Base-by-base conservation (phyloP, 2,329 filamentous ascomycete genomes). In the Trichoderma aggressivum region DNA sequence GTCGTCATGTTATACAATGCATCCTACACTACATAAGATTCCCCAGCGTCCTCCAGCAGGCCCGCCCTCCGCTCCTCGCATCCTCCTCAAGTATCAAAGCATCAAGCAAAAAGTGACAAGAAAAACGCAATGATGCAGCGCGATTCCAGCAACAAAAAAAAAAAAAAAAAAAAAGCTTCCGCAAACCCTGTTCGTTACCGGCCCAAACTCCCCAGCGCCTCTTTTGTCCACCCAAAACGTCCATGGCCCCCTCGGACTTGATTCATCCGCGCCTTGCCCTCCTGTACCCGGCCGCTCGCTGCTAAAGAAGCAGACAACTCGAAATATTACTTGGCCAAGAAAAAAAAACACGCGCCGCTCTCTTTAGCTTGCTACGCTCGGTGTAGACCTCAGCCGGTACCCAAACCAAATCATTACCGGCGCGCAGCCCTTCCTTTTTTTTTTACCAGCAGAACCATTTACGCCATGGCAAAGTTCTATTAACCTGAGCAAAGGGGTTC, bases 1-100 rank as follows among this genome's bases (percentile, higher is more conserved):
- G 53, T 55, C n/a, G 56, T 70, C 59, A 72, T 75, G 73, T 70
- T 71, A 72, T 76, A 76, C 74, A 72, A 75, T 72, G 74, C 75
- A 72, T 72, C 65, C 59, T 72, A 72, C 70, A 62, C 72, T 73
- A 75, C 74, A 72, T 69, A 67, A 36, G 60, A 61, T 55, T 62
- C 62, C 69, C 72, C 59, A 70, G 61, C 68, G 70, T 4, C 62
- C 43, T 36, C 73, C 72, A 55, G 32, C 71, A 70, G 72, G 30
- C 28, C 72, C 74, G 58, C 59, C 47, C 70, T 39, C 61, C 7
- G 5, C 6, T n/a, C 61, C 56, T 56, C 39, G 55, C 65, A 36
- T 60, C 56, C 39, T 34, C 55, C 65, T 61, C 56, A 26, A 69
- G 56, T 21, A 30, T 59, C 56, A 43, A 60, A 60, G 65, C 47